These are phyloP conservation scores for Zygotorulaspora florentina DNA, from an alignment of 805 yeast genomes.

Conservation along the genomic window DNA sequence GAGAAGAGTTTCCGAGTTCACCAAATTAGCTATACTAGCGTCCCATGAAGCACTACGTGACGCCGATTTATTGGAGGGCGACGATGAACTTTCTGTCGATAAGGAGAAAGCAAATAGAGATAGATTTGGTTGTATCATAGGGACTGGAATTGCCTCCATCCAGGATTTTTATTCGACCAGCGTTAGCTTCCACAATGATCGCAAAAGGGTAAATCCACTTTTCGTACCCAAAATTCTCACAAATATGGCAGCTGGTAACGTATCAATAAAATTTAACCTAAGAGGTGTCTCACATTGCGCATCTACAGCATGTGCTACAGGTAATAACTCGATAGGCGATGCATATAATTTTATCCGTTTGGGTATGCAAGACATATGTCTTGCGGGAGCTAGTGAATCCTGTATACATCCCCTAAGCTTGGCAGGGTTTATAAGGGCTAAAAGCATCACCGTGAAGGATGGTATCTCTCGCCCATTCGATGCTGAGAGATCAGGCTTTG, in stretches of 20 bases:
- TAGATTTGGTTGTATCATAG: conserved; percentile 69
- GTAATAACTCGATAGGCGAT: conserved; percentile 90
- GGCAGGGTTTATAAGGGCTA: conserved; percentile 88
- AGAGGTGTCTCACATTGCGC: conserved; percentile 86
- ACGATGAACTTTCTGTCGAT: conserved; percentile 27
- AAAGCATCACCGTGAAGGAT: conserved; percentile 62
- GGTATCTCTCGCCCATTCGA: conserved; percentile 88
- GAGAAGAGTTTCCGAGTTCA: conserved; percentile 63
- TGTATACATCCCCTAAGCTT: conserved; percentile 80
- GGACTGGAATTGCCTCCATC: conserved; percentile 89
- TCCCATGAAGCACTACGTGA: conserved; percentile 72
- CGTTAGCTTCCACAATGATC: conserved; percentile 31
- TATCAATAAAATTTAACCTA: conserved; percentile 71
- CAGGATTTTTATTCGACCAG: conserved; percentile 55
- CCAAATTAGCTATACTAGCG: conserved; percentile 77
- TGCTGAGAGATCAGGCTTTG: conserved; percentile 73
- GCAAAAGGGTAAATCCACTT: conserved; percentile 71
- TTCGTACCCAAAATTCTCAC: conserved; percentile 79
- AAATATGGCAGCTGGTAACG: conserved; percentile 93
- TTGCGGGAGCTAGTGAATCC: conserved; percentile 94
- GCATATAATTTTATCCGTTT: conserved; percentile 75
- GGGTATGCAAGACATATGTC: conserved; percentile 79
- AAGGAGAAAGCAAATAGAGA: conserved; percentile 25
- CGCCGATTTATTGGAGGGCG: conserved; percentile 49
- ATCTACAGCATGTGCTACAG: conserved; percentile 96